Evolutionary conservation across 78 protist genomes (phyloP).

Genomic region (Dictyostelium brefeldianum): DNA sequence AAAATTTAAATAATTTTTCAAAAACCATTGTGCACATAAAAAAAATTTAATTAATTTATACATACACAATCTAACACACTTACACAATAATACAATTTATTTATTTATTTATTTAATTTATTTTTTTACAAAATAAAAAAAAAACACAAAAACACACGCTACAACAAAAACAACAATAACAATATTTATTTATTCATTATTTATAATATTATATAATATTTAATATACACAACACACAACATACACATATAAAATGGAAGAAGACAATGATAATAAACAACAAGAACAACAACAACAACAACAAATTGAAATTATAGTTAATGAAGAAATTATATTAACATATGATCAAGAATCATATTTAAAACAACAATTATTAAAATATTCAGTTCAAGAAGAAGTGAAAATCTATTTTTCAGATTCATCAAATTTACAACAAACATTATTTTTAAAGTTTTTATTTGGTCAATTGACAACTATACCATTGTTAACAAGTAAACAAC

Average conservation of each 20-base stretch:
- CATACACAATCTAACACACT: too few species aligned
- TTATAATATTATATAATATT: neutral
- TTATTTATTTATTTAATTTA: too few species aligned
- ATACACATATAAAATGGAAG: neutral
- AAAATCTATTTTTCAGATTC: slow-evolving; percentile 36
- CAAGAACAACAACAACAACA: neutral
- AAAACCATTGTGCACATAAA: too few species aligned
- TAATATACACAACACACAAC: neutral
- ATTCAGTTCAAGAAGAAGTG: slow-evolving; percentile 53
- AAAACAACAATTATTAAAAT: slow-evolving; percentile 76
- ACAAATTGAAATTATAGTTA: neutral
- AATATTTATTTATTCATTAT: too few species aligned
- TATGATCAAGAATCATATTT: slow-evolving; percentile 74
- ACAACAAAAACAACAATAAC: too few species aligned
- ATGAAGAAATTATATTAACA: slow-evolving; percentile 16
- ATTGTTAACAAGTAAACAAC: slow-evolving; percentile 24
- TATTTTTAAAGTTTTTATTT: slow-evolving; percentile 63
- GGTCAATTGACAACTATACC: slow-evolving; percentile 57
- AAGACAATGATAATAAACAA: neutral
- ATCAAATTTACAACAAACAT: slow-evolving; percentile 9
- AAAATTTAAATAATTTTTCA: too few species aligned
- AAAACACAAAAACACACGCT: too few species aligned
- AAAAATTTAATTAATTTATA: too few species aligned
- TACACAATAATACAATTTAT: too few species aligned
- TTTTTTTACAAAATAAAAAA: too few species aligned